Base-by-base conservation (phyloP, 2,329 filamentous ascomycete genomes). In the Xylariaceae sp. region DNA sequence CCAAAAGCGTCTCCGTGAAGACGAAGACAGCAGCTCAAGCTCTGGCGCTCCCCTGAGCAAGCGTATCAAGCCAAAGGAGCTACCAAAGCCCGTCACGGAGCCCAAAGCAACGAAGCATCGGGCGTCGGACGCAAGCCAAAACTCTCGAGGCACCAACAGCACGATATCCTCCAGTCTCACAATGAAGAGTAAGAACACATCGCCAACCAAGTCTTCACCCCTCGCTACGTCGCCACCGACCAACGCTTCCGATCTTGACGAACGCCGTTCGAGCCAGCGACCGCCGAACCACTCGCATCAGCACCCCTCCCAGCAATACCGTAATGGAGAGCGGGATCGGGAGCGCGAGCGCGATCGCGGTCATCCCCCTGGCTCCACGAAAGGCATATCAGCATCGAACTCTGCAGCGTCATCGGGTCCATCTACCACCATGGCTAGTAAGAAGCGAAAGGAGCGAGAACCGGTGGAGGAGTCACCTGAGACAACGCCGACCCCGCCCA, bases 201-300 rank as follows among this genome's bases (percentile, higher is more conserved):
- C 84, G 6, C 84, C 84, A 0, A 77, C 78, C 47, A 88, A 88
- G 69, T 87, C 86, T 2, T 88, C 86, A 8, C 86, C 85, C 3
- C 75, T 88, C 16, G 85, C 85, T n/a, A 85, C 84, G 1, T 87
- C 85, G 6, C 84, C 85, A 11, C 85, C 85, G 0, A 87, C 85
- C 6, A 88, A 87, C 61, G 86, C 84, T 1, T 87, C 85, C 1
- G 85, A 88, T 55, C 73, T 87, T 33, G 84, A 86, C 26, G 75
- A 79, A 6, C 66, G 64, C 29, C 52, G 60, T 26, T 56, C 61
- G 29, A 67, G 61, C 23, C 64, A 66, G 41, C 58, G 58, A 50
- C 58, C 60, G 54, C 53, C 41, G 51, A 61, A 50, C 37, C 53
- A 58, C 53, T 44, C 55, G 36, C 55, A 54, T 6, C 62, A 58